Evolutionary conservation across 768 basidiomycete genomes (phyloP), one percentile per base, ranked within the genome.

Genomic region (Hemileccinum rubropunctum): DNA sequence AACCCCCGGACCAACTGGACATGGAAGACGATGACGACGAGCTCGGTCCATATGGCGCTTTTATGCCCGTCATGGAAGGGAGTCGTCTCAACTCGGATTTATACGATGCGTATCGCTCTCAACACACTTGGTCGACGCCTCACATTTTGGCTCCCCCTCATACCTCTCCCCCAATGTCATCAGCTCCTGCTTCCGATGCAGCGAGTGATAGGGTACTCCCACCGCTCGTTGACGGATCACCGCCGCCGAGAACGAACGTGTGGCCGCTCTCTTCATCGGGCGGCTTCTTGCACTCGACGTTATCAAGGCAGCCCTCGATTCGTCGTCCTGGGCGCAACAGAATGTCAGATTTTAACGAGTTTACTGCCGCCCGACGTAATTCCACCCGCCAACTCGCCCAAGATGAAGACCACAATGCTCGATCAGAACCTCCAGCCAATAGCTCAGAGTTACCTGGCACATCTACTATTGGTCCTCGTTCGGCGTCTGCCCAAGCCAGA

Each of bases 21-120:
- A 54, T 80, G 63, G 81, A 83, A 21, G 86, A 84, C 3, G 83
- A 86, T 3, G 83, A 86, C n/a, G 85, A 85, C 30, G 81, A 82
- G 32, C 68, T 81, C n/a, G 69, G 62, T 47, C 78, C 50, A 69
- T 66, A 79, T 35, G 67, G 69, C 42, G 64, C 69, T 2, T 61
- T 64, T 47, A 60, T 54, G 5, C 59, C 62, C 15, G 60, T 68
- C 27, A 53, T 75, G 15, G 86, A 86, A 58, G 83, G 83, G 23
- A 50, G 73, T 37, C 79, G 82, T 34, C 58, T 80, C 46, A 82
- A 81, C 52, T 65, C 81, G 12, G 82, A 86, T 41, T 53, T 89
- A 21, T 82, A 82, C 62, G 86, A 90, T 47, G 82, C 83, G 12
- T 83, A 82, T 64, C 69, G 69, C 28, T 63, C 75, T 38, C 71